A percentile compares a stretch with the other conserved stretches of the same genome.
Conservation (phyloP, 495 filamentous ascomycete genomes). For the Penicillium odoratum region DNA sequence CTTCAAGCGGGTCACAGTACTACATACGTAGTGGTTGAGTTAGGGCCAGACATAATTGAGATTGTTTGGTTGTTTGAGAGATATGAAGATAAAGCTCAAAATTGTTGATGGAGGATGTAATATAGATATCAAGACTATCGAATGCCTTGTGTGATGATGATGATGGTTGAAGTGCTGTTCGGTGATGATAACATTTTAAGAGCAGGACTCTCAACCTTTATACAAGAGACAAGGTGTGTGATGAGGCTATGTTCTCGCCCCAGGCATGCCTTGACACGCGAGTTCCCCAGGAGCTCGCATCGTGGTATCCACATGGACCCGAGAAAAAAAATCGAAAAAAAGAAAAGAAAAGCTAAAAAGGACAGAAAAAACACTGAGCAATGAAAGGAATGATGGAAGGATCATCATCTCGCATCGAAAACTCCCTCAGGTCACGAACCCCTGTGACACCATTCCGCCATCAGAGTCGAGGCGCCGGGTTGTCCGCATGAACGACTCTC, state of each 20-base stretch:
- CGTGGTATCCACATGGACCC: slow-evolving; percentile 26
- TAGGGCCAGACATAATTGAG: slow-evolving; percentile 16
- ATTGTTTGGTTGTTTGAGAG: neutral
- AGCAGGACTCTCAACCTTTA: slow-evolving; percentile 20
- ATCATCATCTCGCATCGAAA: slow-evolving; percentile 24
- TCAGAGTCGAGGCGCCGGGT: slow-evolving; percentile 12
- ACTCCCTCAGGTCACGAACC: slow-evolving; percentile 15
- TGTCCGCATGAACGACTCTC: slow-evolving; percentile 12
- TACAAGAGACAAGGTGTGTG: slow-evolving; percentile 17
- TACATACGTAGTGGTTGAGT: slow-evolving; percentile 18
- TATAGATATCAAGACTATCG: neutral
- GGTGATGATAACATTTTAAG: slow-evolving; percentile 6
- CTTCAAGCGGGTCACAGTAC: neutral
- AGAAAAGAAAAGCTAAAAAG: slow-evolving; percentile 1
- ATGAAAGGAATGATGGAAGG: slow-evolving; percentile 23
- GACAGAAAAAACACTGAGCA: slow-evolving; percentile 5
- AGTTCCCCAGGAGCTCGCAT: slow-evolving; percentile 23
- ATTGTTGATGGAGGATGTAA: neutral
- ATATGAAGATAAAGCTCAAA: neutral
- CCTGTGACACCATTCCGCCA: slow-evolving; percentile 26
- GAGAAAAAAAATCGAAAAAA: slow-evolving; percentile 1
- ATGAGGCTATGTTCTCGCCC: slow-evolving; percentile 16
- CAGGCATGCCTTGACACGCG: slow-evolving; percentile 29
- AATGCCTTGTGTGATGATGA: slow-evolving; percentile 1
- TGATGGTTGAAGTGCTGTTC: slow-evolving; percentile 7